These are phyloP conservation scores for Wickerhamiella australiensis DNA, from an alignment of 805 yeast genomes.

Conservation along the genomic window DNA sequence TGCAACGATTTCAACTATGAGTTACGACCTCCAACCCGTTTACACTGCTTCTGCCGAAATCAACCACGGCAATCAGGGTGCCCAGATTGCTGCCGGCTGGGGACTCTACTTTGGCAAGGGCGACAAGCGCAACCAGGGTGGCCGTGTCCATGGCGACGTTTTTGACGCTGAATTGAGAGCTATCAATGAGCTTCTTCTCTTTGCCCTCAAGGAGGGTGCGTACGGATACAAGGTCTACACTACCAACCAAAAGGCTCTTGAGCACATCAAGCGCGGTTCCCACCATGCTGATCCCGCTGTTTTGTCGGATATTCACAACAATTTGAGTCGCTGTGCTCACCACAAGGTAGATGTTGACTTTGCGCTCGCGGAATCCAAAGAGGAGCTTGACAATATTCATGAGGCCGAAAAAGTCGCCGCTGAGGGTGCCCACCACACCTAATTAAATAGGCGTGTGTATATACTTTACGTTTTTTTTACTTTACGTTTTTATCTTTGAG, in stretches of 20 bases:
- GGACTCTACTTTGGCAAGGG: not conserved
- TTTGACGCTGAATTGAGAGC: not conserved
- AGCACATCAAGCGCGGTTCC: constrained; percentile 1
- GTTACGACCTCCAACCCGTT: not conserved
- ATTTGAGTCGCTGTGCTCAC: not conserved
- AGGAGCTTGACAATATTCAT: constrained; percentile 1
- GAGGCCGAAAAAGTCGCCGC: not conserved
- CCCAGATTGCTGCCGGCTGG: not conserved
- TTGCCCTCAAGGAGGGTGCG: not conserved
- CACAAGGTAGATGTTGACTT: not conserved
- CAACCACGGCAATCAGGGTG: not conserved
- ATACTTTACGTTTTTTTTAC: too few relatives aligned
- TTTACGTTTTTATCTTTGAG: too few relatives aligned
- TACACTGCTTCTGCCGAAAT: not conserved
- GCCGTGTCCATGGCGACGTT: not conserved
- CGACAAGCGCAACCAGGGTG: not conserved
- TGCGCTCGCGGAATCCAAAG: not conserved
- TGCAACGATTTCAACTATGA: too few relatives aligned
- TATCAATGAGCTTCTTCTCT: not conserved
- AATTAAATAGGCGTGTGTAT: not conserved
- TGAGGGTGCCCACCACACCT: not conserved
- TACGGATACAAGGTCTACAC: not conserved
- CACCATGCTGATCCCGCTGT: not conserved
- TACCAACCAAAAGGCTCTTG: not conserved
- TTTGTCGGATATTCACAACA: not conserved